Conservation (phyloP, 2,329 filamentous ascomycete species). For the Dactylellina drechsleri region DNA sequence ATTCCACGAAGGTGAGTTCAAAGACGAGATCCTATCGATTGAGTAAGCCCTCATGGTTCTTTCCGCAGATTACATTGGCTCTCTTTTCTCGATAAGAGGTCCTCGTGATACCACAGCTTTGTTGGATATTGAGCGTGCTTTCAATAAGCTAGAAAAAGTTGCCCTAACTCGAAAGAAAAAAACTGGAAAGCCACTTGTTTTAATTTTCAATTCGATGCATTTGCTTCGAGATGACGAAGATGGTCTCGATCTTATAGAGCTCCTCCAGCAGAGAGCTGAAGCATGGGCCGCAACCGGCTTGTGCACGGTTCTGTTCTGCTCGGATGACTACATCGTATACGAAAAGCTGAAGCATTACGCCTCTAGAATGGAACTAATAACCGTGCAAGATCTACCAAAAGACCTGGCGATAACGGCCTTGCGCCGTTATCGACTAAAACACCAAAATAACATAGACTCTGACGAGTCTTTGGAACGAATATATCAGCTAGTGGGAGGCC, state of each 20-base stretch:
- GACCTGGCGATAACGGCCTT: constrained; percentile 79
- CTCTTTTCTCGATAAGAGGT: constrained; percentile 91
- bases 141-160: constrained; percentile 98
- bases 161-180: constrained; percentile 75
- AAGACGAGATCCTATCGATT: neutral
- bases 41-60: neutral
- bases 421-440: constrained; percentile 80
- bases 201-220: constrained; percentile 95
- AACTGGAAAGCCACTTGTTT: constrained; percentile 74
- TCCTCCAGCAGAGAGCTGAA: constrained; percentile 94
- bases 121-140: constrained; percentile 92
- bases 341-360: constrained; percentile 91
- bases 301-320: constrained; percentile 92
- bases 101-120: constrained; percentile 91
- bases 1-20: constrained; percentile 64
- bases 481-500: constrained; percentile 86
- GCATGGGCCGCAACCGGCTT: constrained; percentile 94
- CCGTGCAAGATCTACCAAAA: constrained; percentile 84
- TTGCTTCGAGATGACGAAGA: constrained; percentile 90
- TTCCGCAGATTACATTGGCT: constrained; percentile 83
- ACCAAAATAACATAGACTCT: constrained; percentile 73
- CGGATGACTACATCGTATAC: constrained; percentile 90
- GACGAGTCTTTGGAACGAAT: constrained; percentile 74
- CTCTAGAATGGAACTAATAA: constrained; percentile 92
- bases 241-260: constrained; percentile 89